Base-by-base conservation (phyloP, 2,329 filamentous ascomycete genomes). In the Aspergillus uvarum region DNA sequence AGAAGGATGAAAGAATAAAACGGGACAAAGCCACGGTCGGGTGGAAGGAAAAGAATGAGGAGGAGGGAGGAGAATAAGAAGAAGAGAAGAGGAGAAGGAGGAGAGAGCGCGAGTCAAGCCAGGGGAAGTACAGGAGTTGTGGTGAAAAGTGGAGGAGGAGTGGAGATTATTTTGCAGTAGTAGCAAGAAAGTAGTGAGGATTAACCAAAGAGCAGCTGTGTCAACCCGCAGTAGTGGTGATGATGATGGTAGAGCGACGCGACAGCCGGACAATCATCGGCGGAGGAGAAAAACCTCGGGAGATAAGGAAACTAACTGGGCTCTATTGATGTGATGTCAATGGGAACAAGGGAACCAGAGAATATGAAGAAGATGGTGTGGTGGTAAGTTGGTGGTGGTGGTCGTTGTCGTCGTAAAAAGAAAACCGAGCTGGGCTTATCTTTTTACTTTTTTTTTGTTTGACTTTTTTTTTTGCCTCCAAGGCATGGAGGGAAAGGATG, bases 171-270 rank as follows among this genome's bases (percentile, higher is more conserved):
- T 50, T 56, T 44, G 53, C 47, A 49, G 56, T 55, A 44, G 52
- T 31, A 56, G 54, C 12, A 21, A 56, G 55, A 54, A 47, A 19
- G 32, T 44, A 6, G 16, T 16, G 38, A 44, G 51, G 53, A 44
- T 50, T 52, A 35, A 16, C 5, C 14, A 19, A 21, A 54, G 38
- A 51, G 56, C 44, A 49, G 48, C 7, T 58, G 53, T 48, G 53
- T 65, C 65, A 66, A 65, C 63, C 60, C 59, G 65, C 63, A 51
- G 55, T 61, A 59, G 60, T 59, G 54, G 56, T 56, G 58, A 56
- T 44, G 32, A n/a, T 55, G 51, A 65, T 59, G 61, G 59, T 67
- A 38, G 59, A 66, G 44, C 59, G 56, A 63, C 60, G 51, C 59
- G 56, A 51, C 47, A 59, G 51, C 54, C 62, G 60, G 54, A 59